Evolutionary conservation across 2,329 filamentous ascomycete species (phyloP), one percentile per base, ranked within the genome.

Genomic region (Neurospora sp.): DNA sequence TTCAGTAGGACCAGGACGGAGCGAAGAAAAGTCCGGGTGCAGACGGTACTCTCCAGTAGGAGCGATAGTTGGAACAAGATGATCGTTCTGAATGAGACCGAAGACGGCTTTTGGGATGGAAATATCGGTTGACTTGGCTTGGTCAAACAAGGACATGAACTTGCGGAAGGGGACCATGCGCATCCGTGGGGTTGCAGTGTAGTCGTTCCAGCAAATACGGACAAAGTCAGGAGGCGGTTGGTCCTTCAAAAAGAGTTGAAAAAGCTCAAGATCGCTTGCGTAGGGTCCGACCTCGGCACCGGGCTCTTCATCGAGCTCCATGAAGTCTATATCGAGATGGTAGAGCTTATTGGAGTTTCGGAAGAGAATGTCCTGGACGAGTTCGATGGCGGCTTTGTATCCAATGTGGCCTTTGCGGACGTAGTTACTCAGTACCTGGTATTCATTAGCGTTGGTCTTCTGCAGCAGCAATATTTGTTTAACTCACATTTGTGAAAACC

Each of bases 331-430:
- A 0, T 83, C 79, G 1, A 96, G 84, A 13, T 85, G 82, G 76
- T 96, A 96, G 0, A 96, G 81, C n/a, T 82, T 80, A 76, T 94
- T 95, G 0, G 92, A 87, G 74, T 93, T 96, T 72, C 87, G 84
- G 81, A 94, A 96, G 9, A 96, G 80, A 0, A 96, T 85, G 70
- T 90, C 87, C 67, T 87, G 85, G 0, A 88, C 89, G 3, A 91
- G 83, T 36, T 85, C 79, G 8, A 89, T 85, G 0, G 91, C 91
- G 75, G 93, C 87, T 7, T 80, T 74, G 72, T 86, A 81, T 0
- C 83, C 87, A 43, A 93, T 79, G 71, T 91, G 89, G 0, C 85
- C 85, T 23, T 86, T 85, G n/a, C 83, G 79, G 1, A 94, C 86
- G 71, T 91, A 90, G 17, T 91, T 88, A 6, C 85, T 81, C 2